Evolutionary conservation across 495 filamentous ascomycete genomes (phyloP).

Genomic region (Lasiosphaeria miniovina): DNA sequence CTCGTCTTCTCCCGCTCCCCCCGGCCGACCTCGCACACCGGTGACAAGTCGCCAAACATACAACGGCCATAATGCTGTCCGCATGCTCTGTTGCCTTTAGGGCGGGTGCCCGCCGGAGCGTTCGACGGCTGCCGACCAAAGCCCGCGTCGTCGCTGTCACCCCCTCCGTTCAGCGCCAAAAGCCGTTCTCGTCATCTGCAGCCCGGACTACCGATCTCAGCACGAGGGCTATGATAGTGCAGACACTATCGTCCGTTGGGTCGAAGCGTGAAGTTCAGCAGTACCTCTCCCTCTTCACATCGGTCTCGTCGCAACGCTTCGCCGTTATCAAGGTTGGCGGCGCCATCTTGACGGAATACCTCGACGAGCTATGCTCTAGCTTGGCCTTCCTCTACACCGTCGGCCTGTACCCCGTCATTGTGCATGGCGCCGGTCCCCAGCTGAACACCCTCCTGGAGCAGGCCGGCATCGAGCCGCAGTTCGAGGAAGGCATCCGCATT

Average conservation of each 20-base stretch:
- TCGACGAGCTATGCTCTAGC: conserved; percentile 82
- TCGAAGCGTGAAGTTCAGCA: conserved; percentile 98
- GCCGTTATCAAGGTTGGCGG: conserved; percentile 99
- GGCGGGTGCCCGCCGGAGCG: conserved; percentile 43
- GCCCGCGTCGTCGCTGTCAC: conserved; percentile 26
- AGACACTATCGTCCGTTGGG: conserved; percentile 91
- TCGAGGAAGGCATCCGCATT: conserved; percentile 93
- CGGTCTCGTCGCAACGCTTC: conserved; percentile 95
- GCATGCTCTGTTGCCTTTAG: conserved; percentile 38
- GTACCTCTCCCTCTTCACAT: conserved; percentile 96
- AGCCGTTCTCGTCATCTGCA: conserved; percentile 35
- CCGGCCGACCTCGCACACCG: conserved; percentile 1
- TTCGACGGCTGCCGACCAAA: conserved; percentile 33
- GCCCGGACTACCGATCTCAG: conserved; percentile 44
- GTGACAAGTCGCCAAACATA: not conserved
- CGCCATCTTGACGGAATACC: conserved; percentile 93
- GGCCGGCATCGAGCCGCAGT: conserved; percentile 91
- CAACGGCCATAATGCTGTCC: conserved; percentile 30
- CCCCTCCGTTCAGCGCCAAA: conserved; percentile 19
- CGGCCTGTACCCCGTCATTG: conserved; percentile 92
- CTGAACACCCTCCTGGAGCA: conserved; percentile 90
- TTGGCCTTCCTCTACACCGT: conserved; percentile 93
- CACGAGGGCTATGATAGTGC: conserved; percentile 86
- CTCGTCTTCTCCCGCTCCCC: conserved; percentile 1
- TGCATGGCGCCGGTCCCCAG: conserved; percentile 95